Evolutionary conservation across 2,329 filamentous ascomycete genomes (phyloP), one percentile per base, ranked within the genome.

Genomic region (Botrytis tulipae): DNA sequence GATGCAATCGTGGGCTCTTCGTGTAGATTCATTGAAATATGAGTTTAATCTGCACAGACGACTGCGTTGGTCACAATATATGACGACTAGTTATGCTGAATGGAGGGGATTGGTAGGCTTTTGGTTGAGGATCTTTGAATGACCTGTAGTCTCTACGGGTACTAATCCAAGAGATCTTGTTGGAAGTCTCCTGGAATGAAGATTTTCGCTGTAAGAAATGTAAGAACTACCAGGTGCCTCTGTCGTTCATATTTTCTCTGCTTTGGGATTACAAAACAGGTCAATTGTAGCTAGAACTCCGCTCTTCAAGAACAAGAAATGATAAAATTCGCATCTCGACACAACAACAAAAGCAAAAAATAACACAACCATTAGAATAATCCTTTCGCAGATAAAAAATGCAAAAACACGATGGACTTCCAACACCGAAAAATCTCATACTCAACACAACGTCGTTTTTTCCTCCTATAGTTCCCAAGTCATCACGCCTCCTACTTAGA

Each of bases 131-230:
- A 0, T 59, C 12, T 54, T 5, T 54, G 12, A 0, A 25, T 2
- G 0, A 4, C 22, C 1, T n/a, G 4, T 14, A n/a, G 4, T 14
- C 4, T 3, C 1, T 12, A 6, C 1, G 4, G 22, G 22, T 6
- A 1, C 10, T n/a, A 12, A 25, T 25, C 10, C 12, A 5, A 51
- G 48, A 51, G 1, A n/a, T 14, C 4, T 51, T n/a, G 22, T n/a
- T 54, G 25, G 25, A 29, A 3, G 25, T 16, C 51, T 16, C 14
- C n/a, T 8, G 16, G 25, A 29, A 29, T 29, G 51, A 54, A 54
- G 6, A 25, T 54, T 54, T 16, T 29, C n/a, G 51, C 1, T 16
- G 1, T 25, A 14, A 10, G 25, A 2, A 0, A 7, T n/a, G 4
- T 4, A 51, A 14, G 2, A 25, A 10, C 20, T 12, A 48, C 32